phyloP scores from a whole-genome alignment of 2,329 filamentous ascomycete species.

The Botrytis byssoidea region DNA sequence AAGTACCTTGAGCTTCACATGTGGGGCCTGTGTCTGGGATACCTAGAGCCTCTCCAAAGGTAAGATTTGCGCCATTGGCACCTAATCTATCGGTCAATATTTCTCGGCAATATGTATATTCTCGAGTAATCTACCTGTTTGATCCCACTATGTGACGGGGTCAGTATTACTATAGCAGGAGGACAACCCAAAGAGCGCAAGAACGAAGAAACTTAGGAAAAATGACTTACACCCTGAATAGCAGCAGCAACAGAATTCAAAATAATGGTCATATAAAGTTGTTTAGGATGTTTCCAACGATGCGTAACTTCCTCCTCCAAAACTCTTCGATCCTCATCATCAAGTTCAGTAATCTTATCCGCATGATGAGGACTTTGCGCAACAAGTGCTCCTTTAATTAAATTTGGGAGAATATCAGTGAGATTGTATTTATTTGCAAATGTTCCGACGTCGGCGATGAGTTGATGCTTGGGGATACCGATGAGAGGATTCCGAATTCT shows the following conservation, averaged over 20 bases:
- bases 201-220: background rate
- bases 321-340: slow-evolving; percentile 57
- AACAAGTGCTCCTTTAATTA: slow-evolving; percentile 70
- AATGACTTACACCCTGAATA: slow-evolving; percentile 51
- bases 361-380: slow-evolving; percentile 71
- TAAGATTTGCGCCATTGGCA: slow-evolving; percentile 50
- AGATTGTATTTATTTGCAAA: slow-evolving; percentile 62
- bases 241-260: slow-evolving; percentile 68
- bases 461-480: slow-evolving; percentile 51
- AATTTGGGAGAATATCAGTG: slow-evolving; percentile 53
- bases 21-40: slow-evolving; percentile 36
- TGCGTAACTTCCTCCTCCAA: slow-evolving; percentile 65
- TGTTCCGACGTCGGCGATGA: slow-evolving; percentile 54
- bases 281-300: slow-evolving; percentile 64
- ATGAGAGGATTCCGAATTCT: slow-evolving; percentile 57
- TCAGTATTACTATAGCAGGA: background rate
- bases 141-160: slow-evolving; percentile 17
- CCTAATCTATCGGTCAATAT: slow-evolving; percentile 40
- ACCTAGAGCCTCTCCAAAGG: slow-evolving; percentile 47
- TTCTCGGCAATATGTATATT: background rate
- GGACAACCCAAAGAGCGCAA: slow-evolving; percentile 21
- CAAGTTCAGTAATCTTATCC: slow-evolving; percentile 56
- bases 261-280: slow-evolving; percentile 65
- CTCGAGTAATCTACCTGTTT: slow-evolving; percentile 10
- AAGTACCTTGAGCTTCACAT: slow-evolving; percentile 33